Evolutionary conservation across 78 protist genomes (phyloP), one percentile per base, ranked within the genome.

Genomic region (Polysphondylium violaceum): DNA sequence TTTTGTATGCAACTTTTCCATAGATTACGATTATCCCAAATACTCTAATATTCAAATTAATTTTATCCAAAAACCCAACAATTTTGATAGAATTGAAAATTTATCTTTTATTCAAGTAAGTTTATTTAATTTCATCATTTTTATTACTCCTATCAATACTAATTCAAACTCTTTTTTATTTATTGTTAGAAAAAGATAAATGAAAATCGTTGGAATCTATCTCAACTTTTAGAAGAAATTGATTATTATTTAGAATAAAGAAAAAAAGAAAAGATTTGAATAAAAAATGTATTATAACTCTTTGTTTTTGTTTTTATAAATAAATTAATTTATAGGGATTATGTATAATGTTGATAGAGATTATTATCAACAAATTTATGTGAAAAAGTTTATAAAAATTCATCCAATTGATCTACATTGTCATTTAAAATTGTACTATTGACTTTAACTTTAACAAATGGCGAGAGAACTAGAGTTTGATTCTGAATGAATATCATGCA

Each of bases 11-110:
- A 65, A 65, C 40, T 43, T 65, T n/a, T 65, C 2, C n/a, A n/a
- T 65, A 21, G 73, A 65, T 38, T 65, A 44, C 11, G 73, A 65
- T 38, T 65, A 65, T 65, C 73, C 73, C 33, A 65, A 65, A 38
- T 65, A 38, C 23, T 65, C 73, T 21, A 65, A 27, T 0, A 65
- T 65, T 38, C 55, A 65, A 38, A 36, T 65, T 7, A 44, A 65
- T 23, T 65, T 51, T 38, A 65, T 65, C 40, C 73, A 65, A 65
- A 65, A 65, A 38, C 73, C 73, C 33, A 65, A 65, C 17, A 29
- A 29, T 7, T 38, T n/a, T 38, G 73, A 36, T n/a, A 3, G 33
- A 3, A 29, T 65, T 5, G 40, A 44, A 8, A 36, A 36, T 38
- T 65, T 65, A 65, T 35, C 44, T 16, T 65, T 65, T 21, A 36